Percentiles rank a stretch among this genome's conserved stretches.
These are phyloP conservation scores for Colletotrichum musicola DNA, from an alignment of 2,329 filamentous ascomycete species.

Conservation along the genomic window DNA sequence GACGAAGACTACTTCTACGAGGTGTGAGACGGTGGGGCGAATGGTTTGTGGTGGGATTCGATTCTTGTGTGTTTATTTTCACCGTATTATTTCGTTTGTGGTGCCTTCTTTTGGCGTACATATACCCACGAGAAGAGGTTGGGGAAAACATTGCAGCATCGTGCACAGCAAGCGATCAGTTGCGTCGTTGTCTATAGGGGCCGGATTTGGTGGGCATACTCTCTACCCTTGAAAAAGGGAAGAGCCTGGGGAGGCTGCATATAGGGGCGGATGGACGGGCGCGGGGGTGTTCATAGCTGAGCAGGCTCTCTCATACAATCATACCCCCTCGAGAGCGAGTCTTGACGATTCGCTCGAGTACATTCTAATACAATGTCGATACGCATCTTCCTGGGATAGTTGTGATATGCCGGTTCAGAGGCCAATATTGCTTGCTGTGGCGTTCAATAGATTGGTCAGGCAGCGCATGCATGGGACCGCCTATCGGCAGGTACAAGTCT, in stretches of 20 bases:
- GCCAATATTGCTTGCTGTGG: too few relatives aligned
- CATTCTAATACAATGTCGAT: slow-evolving; percentile 17
- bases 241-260: slow-evolving; percentile 17
- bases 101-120: slow-evolving; percentile 26
- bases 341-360: slow-evolving; percentile 33
- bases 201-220: slow-evolving; percentile 12
- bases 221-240: background rate
- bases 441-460: too few relatives aligned
- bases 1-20: slow-evolving; percentile 97
- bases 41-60: background rate
- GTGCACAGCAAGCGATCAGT: slow-evolving; percentile 36
- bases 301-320: slow-evolving; percentile 24
- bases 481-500: too few relatives aligned
- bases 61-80: slow-evolving; percentile 6
- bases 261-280: slow-evolving; percentile 6
- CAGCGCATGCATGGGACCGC: too few relatives aligned
- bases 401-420: background rate
- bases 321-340: slow-evolving; percentile 20
- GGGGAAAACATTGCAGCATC: slow-evolving; percentile 11
- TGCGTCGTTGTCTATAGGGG: slow-evolving; percentile 15
- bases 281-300: slow-evolving; percentile 7
- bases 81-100: slow-evolving; percentile 24
- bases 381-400: background rate
- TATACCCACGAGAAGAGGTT: slow-evolving; percentile 34
- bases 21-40: slow-evolving; percentile 57